These are phyloP conservation scores for Tetrapisispora namnaoensis DNA, from an alignment of 805 yeast species.

Conservation along the genomic window DNA sequence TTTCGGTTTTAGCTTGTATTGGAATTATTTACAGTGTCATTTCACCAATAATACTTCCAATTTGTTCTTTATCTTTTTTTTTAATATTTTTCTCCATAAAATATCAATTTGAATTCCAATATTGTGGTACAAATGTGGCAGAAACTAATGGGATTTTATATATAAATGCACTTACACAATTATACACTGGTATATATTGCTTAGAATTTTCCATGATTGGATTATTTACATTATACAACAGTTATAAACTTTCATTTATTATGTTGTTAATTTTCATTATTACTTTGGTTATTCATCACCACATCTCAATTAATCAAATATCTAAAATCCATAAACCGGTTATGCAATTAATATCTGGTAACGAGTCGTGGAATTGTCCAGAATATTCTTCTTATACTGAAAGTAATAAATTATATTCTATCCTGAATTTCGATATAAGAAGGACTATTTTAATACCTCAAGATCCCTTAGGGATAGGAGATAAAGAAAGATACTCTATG, in stretches of 20 bases:
- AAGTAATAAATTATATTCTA: background rate
- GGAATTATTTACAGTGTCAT: conserved; percentile 70
- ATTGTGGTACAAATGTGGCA: conserved; percentile 39
- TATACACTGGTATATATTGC: conserved; percentile 75
- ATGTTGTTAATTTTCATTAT: conserved; percentile 42
- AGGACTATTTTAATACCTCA: conserved; percentile 32
- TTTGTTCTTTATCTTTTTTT: conserved; percentile 46
- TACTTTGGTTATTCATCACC: conserved; percentile 51
- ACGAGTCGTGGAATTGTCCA: background rate
- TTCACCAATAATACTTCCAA: conserved; percentile 65
- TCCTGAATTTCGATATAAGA: background rate
- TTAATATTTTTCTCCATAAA: conserved; percentile 58
- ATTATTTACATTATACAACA: conserved; percentile 52
- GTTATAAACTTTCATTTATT: conserved; percentile 34
- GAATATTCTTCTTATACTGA: background rate
- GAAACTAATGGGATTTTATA: conserved; percentile 66
- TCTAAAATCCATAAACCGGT: conserved; percentile 10
- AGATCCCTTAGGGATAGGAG: conserved; percentile 32
- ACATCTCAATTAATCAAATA: conserved; percentile 29
- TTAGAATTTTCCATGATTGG: conserved; percentile 74
- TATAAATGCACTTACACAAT: conserved; percentile 63
- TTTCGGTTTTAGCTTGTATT: conserved; percentile 68
- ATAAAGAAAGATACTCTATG: conserved; percentile 12
- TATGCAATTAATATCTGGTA: background rate
- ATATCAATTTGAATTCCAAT: conserved; percentile 53